Percentiles rank a stretch among this genome's conserved stretches.
Evolutionary conservation across 2,329 filamentous ascomycete species (phyloP).

Genomic region (Zasmidium angulare): DNA sequence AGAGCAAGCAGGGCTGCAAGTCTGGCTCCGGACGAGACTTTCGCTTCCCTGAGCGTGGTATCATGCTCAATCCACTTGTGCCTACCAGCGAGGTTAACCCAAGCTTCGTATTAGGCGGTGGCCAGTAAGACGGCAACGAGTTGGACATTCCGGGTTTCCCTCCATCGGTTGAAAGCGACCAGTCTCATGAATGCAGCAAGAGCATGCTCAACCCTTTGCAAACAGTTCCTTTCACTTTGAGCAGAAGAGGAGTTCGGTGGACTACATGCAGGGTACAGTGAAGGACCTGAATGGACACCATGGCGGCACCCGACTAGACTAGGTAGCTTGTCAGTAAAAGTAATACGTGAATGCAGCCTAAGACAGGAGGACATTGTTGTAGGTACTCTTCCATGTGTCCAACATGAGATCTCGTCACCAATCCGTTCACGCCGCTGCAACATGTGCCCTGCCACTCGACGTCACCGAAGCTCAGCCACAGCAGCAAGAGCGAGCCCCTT

Average conservation of each 20-base stretch:
- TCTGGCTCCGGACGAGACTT: conserved; percentile 14
- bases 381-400: too few species aligned
- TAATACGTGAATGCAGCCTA: not conserved
- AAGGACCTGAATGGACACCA: conserved; percentile 3
- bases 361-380: too few species aligned
- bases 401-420: not conserved
- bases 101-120: conserved; percentile 16
- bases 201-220: too few species aligned
- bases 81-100: conserved; percentile 13
- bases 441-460: too few species aligned
- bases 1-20: conserved; percentile 14
- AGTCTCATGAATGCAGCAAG: too few species aligned
- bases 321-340: not conserved
- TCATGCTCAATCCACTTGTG: conserved; percentile 12
- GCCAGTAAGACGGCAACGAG: not conserved
- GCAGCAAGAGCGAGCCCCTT: not conserved
- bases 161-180: too few species aligned
- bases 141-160: too few species aligned
- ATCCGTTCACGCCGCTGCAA: too few species aligned
- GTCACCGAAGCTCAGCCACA: not conserved
- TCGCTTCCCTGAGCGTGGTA: conserved; percentile 14
- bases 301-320: not conserved
- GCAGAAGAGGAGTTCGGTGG: not conserved
- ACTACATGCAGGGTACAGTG: conserved; percentile 1
- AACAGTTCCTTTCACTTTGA: too few species aligned